Evolutionary conservation across 2,329 filamentous ascomycete genomes (phyloP), one percentile per base, ranked within the genome.

Genomic region (Beauveria australis): DNA sequence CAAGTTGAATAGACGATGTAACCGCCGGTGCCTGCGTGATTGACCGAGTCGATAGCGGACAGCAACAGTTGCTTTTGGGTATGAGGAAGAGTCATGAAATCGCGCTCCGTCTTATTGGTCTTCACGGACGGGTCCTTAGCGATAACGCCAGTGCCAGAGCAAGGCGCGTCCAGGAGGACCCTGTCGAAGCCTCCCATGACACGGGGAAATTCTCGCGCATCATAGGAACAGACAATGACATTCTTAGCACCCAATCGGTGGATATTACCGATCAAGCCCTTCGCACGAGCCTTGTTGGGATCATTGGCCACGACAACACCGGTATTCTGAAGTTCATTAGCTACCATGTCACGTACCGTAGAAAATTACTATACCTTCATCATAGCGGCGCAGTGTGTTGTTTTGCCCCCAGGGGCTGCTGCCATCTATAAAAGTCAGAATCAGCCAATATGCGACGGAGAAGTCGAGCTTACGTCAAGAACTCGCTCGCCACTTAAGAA

Each of bases 1-100:
- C 94, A 99, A 26, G 94, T 99, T 19, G 93, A 97, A 79, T 99
- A 97, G 64, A 97, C 92, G 60, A 99, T 82, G 76, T 93, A 97
- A 57, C 94, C 94, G 58, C 94, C 94, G 0, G 92, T 96, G 74
- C 88, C 92, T 55, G 86, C 79, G 72, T 97, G 92, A 73, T 97
- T 92, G 18, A 95, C 91, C 0, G 91, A 96, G 77, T 99, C 94
- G 65, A 99, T 96, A 53, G 94, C 94, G 8, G 92, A 86, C 30
- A 99, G 84, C 14, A 99, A 79, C 60, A 99, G 82, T 76, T 97
- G 92, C 75, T 97, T 97, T 75, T 99, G 94, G 62, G 91, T 84
- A 75, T 99, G 94, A 0, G 94, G 92, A 57, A 99, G 84, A 70
- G 89, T 86, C 74, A 97, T 84, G 79, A 99, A 99, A 74, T 99